phyloP scores from a whole-genome alignment of 2,329 filamentous ascomycete genomes.

The Aspergillus sp. region DNA sequence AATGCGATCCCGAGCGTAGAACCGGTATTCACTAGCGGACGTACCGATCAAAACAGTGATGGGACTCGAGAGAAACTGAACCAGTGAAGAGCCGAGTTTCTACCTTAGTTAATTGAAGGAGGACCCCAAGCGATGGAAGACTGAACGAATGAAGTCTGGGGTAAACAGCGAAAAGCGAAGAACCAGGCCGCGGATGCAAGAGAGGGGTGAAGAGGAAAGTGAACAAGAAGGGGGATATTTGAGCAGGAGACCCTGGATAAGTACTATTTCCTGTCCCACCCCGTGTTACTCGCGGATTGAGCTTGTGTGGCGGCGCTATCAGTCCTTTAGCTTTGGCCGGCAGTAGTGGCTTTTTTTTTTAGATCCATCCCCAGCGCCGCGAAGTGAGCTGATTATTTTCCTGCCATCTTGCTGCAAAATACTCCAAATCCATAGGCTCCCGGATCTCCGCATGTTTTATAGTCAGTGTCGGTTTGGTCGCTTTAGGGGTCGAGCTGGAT shows the following conservation, averaged over 20 bases:
- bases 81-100: no score
- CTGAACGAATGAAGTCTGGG: slow-evolving; percentile 3
- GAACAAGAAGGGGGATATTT: neutral
- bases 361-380: neutral
- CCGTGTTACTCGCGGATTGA: slow-evolving; percentile 18
- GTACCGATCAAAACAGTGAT: neutral
- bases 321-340: slow-evolving; percentile 16
- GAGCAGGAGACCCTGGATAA: slow-evolving; percentile 16
- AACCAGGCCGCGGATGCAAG: neutral
- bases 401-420: neutral
- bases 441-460: neutral
- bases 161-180: slow-evolving; percentile 1
- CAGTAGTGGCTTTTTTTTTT: neutral
- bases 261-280: slow-evolving; percentile 14
- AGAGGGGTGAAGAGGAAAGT: neutral
- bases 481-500: neutral
- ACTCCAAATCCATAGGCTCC: neutral
- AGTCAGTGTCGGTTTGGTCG: neutral
- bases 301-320: slow-evolving; percentile 24
- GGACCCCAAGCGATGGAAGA: neutral
- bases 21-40: neutral
- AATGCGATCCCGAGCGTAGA: neutral
- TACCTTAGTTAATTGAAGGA: neutral
- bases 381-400: neutral
- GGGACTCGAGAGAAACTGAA: neutral